Evolutionary conservation across 495 filamentous ascomycete species (phyloP), one percentile per base, ranked within the genome.

Genomic region (Cercophora newfieldiana): DNA sequence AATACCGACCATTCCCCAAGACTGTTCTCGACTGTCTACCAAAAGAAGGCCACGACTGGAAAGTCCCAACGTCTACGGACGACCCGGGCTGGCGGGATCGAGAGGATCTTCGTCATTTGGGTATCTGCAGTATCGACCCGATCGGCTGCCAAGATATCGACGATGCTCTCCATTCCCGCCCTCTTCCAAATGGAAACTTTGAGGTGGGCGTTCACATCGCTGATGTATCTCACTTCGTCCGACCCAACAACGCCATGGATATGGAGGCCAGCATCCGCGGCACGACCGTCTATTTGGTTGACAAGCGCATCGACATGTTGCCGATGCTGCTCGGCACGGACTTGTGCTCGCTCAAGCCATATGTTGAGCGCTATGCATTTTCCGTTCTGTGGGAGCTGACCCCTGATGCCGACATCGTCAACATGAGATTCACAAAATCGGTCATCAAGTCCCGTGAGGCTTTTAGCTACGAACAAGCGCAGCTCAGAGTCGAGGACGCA

Each of bases 261-360:
- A 84, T 85, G 24, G 95, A 99, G 79, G 95, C 95, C 1, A 93
- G 91, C 72, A 85, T 93, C 65, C 89, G 95, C 73, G 95, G 94
- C 66, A 98, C 95, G 3, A 98, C 96, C 0, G 95, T 99, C 29
- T 99, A 99, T 71, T 83, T 99, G 25, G 96, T 99, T 1, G 95
- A 99, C 78, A 99, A 98, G 80, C 93, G 95, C 68, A 98, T 99
- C 69, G 95, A 99, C 79, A 99, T 99, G 96, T 83, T 99, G 74
- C 96, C 96, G 19, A 91, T 91, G 85, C 87, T 99, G 25, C 86
- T 99, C 18, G 95, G 95, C 30, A 99, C 95, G 1, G 95, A 99
- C 68, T 82, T 99, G 2, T 99, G 95, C 79, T 99, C 95, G 10
- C 84, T 99, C 33, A 98, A 98, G 71, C 96, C 96, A 4, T 96